These are phyloP conservation scores for Kurtzmaniella natalensis DNA, from an alignment of 1,139 yeast genomes.

Conservation along the genomic window DNA sequence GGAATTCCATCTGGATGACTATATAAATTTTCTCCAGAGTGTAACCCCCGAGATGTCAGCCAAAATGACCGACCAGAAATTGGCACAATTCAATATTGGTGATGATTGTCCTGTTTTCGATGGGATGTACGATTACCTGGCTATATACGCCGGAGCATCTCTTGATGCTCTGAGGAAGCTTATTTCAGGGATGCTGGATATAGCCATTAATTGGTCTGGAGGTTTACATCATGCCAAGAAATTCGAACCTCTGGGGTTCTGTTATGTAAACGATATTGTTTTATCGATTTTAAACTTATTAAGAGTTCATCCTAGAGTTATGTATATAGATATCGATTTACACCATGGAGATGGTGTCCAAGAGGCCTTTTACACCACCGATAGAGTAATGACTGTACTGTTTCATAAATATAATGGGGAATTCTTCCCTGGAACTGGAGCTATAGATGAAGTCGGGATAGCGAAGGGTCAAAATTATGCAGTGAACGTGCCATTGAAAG, in stretches of 20 bases:
- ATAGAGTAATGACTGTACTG: constrained; percentile 91
- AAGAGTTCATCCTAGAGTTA: constrained; percentile 83
- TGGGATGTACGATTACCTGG: constrained; percentile 84
- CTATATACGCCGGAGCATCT: constrained; percentile 88
- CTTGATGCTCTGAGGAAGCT: constrained; percentile 88
- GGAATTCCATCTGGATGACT: constrained; percentile 85
- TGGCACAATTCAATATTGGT: constrained; percentile 85
- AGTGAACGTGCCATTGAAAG: constrained; percentile 88
- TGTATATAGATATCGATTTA: constrained; percentile 90
- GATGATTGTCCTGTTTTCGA: constrained; percentile 98
- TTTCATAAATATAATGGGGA: constrained; percentile 95
- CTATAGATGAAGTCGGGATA: constrained; percentile 79
- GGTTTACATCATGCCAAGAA: constrained; percentile 97
- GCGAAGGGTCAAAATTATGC: constrained; percentile 85
- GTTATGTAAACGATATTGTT: constrained; percentile 93
- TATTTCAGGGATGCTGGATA: constrained; percentile 81
- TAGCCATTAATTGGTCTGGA: constrained; percentile 97
- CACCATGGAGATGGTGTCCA: constrained; percentile 99
- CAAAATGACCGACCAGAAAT: constrained; percentile 49
- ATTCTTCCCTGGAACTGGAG: constrained; percentile 96
- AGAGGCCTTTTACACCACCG: constrained; percentile 93
- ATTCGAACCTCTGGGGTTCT: constrained; percentile 90
- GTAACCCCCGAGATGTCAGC: constrained; percentile 79
- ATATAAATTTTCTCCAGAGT: constrained; percentile 69
- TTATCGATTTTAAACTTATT: constrained; percentile 77